Evolutionary conservation across 1,284 basidiomycete species (phyloP).

Genomic region (Tylopilus sp.): DNA sequence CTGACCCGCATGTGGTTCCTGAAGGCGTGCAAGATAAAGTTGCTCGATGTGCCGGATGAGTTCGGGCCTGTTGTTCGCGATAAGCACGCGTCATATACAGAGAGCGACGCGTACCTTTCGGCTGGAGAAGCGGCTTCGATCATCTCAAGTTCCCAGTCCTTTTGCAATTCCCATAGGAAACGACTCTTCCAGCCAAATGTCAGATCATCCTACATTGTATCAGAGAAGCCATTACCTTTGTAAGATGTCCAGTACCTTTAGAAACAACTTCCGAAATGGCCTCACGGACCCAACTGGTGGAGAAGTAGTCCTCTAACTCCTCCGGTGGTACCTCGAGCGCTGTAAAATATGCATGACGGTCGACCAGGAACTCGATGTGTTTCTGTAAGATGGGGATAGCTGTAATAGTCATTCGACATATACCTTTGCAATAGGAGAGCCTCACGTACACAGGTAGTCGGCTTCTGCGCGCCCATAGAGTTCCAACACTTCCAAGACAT

Average conservation of each 20-base stretch:
- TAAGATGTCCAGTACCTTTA: constrained; percentile 67
- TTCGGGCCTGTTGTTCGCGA: constrained; percentile 42
- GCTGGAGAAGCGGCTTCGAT: constrained; percentile 55
- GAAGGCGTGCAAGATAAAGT: constrained; percentile 62
- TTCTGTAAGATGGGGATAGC: constrained; percentile 74
- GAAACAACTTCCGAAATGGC: constrained; percentile 61
- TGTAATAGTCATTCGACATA: constrained; percentile 44
- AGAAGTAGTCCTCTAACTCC: constrained; percentile 61
- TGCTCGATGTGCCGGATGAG: constrained; percentile 56
- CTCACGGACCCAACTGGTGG: constrained; percentile 63
- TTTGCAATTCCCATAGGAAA: constrained; percentile 71
- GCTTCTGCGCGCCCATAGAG: constrained; percentile 72
- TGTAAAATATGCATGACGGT: constrained; percentile 57
- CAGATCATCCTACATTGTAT: constrained; percentile 19
- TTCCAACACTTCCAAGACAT: constrained; percentile 64
- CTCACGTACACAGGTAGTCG: constrained; percentile 80
- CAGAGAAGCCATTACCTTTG: constrained; percentile 52
- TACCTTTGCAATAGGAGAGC: constrained; percentile 22
- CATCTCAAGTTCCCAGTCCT: constrained; percentile 76
- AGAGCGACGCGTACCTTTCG: constrained; percentile 53
- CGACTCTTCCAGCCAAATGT: constrained; percentile 60
- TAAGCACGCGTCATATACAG: constrained; percentile 9
- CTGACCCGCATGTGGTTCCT: constrained; percentile 74
- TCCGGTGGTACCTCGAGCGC: constrained; percentile 53
- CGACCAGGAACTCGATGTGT: constrained; percentile 73